Base-by-base conservation (phyloP, 768 basidiomycete species). In the Serendipita vermifera region DNA sequence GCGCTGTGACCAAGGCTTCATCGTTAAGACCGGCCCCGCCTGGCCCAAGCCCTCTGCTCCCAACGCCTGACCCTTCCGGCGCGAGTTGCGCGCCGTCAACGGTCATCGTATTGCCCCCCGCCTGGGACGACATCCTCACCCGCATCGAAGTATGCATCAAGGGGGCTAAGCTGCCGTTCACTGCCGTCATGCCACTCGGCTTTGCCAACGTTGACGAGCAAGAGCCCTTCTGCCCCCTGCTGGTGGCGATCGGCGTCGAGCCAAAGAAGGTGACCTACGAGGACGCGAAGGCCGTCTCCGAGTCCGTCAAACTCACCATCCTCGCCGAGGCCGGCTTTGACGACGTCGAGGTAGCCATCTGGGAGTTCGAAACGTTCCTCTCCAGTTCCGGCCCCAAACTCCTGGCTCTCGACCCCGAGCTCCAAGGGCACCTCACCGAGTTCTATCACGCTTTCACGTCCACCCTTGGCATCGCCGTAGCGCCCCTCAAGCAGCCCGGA, bases 191-290 rank as follows among this genome's bases (percentile, higher is more conserved):
- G 7, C 11, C 11, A 15, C 20, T 46, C 20, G 41, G 9, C 11
- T 46, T 13, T 9, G 41, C 41, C 9, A 22, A 46, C 41, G 41
- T 26, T 46, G 41, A 26, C n/a, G 41, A 46, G 9, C n/a, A 9
- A 22, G 20, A 7, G 7, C 41, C 41, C 13, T 9, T 46, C 41
- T 46, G 41, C 20, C 41, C 41, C 41, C 20, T 46, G 13, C 7
- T 46, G n/a, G 9, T 46, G n/a, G 26, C 41, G 13, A 46, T 46
- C 20, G 41, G 41, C 41, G 41, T 46, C 41, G 41, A 46, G 41
- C 41, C 41, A 13, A 9, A 9, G 7, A 17, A 15, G 13, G n/a
- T 46, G 9, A 26, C 41, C 41, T 46, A 9, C 41, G 20, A 46
- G n/a, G 41, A 46, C 20, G 41, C 41, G n/a, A 22, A 9, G 9